Percentiles rank a stretch among this genome's conserved stretches.
phyloP scores from a whole-genome alignment of 306 rosid genomes.

The Cucurbita argyrosperma region DNA sequence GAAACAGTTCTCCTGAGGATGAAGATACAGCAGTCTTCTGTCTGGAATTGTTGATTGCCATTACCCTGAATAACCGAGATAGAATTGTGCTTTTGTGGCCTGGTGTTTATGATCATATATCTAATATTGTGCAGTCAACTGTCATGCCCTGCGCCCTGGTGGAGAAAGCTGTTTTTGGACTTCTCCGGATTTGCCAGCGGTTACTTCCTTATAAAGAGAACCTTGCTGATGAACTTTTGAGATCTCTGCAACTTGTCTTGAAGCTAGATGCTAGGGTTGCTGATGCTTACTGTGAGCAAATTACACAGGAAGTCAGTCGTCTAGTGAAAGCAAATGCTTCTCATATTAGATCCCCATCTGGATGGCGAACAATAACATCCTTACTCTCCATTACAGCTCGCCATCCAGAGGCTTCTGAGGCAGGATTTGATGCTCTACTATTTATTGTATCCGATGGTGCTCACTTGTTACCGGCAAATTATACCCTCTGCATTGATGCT shows the following conservation, averaged over 20 bases:
- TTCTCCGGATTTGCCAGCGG: constrained; percentile 87
- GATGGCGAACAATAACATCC: constrained; percentile 92
- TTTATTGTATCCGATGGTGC: constrained; percentile 81
- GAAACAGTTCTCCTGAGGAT: constrained; percentile 79
- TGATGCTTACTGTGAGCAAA: constrained; percentile 94
- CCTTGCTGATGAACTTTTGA: constrained; percentile 88
- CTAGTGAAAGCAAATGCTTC: constrained; percentile 93
- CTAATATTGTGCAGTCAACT: constrained; percentile 86
- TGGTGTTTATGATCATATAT: constrained; percentile 90
- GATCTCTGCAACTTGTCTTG: constrained; percentile 82
- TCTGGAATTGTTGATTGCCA: constrained; percentile 85
- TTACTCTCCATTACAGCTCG: constrained; percentile 73
- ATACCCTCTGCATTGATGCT: constrained; percentile 59
- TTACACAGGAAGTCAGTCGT: constrained; percentile 91
- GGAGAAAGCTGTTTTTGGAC: constrained; percentile 97
- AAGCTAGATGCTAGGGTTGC: constrained; percentile 99
- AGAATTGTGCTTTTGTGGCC: constrained; percentile 92
- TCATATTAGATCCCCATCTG: constrained; percentile 80
- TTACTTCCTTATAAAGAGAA: constrained; percentile 95
- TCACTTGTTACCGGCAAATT: constrained; percentile 83
- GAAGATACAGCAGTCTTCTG: constrained; percentile 98
- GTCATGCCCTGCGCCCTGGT: constrained; percentile 90
- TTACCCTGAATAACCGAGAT: constrained; percentile 88
- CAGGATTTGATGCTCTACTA: constrained; percentile 78
- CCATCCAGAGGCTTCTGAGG: constrained; percentile 87